phyloP scores from a whole-genome alignment of 1,139 yeast species.

The Yamadazyma epiphylla region DNA sequence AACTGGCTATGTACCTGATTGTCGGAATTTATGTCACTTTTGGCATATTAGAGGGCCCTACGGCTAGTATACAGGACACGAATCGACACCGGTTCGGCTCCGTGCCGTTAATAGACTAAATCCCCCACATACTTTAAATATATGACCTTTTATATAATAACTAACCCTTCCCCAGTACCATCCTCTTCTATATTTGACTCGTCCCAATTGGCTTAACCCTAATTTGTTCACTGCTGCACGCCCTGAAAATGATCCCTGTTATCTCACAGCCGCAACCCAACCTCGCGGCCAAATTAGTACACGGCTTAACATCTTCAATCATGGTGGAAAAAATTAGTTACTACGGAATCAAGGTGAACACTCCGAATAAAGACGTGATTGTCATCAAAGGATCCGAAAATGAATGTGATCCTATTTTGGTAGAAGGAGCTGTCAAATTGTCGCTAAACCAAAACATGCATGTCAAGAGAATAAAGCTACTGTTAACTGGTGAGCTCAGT shows the following conservation, averaged over 20 bases:
- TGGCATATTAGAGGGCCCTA: no score
- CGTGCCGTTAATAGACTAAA: background rate
- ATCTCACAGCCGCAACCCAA: no score
- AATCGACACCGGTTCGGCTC: no score
- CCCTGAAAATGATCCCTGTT: no score
- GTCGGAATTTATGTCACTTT: no score
- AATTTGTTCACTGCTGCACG: no score
- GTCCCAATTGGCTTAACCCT: no score
- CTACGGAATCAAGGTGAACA: conserved; percentile 37
- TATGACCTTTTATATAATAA: background rate
- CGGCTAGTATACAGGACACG: no score
- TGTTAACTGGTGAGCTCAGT: conserved; percentile 50
- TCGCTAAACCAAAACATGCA: conserved; percentile 50
- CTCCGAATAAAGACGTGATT: conserved; percentile 52
- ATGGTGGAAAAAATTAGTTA: conserved; percentile 81
- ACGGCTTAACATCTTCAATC: no score
- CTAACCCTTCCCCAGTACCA: background rate
- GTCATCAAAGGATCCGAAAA: conserved; percentile 54
- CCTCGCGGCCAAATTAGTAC: no score
- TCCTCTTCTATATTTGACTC: no score
- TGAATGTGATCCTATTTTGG: conserved; percentile 51
- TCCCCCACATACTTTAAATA: background rate
- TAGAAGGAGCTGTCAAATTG: conserved; percentile 57
- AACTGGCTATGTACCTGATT: background rate
- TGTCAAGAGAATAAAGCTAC: conserved; percentile 44